Evolutionary conservation across 2,329 filamentous ascomycete genomes (phyloP), one percentile per base, ranked within the genome.

Genomic region (Monosporascus sp.): DNA sequence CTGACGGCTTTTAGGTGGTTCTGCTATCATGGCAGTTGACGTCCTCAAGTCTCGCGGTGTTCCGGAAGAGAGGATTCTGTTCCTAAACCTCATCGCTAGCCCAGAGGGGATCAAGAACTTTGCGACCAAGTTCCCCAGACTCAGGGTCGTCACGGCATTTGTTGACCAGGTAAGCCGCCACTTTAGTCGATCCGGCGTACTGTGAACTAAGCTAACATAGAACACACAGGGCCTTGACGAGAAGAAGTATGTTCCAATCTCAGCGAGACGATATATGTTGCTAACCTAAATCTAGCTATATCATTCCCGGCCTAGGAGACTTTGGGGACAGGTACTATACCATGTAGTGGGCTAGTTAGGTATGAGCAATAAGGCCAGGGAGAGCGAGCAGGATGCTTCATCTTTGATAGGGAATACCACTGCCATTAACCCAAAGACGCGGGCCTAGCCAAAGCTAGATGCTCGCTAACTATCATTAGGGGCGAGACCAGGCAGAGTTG

Each of bases 291-390:
- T 60, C 59, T 69, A 97, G 93, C 71, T 97, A 97, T 70, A 97
- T 97, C 67, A 84, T 96, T 52, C 93, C 93, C 27, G 93, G 93
- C 27, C 79, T 97, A 19, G 93, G 93, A 60, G 93, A 97, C 70
- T 97, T 97, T 72, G 93, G 93, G 55, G 93, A 97, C 70, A 81
- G 93, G 60, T 97, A 94, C 73, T 97, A 97, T 72, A 97, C 93
- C 52, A 83, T 96, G 71, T 96, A 69, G 72, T 11, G 57, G 48
- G 37, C 52, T 46, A 38, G 48, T 27, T 52, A 46, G 27, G 48
- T 54, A 38, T 46, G 38, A 49, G 17, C 9, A 45, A 50, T 22
- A 43, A 41, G 20, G 37, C 45, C 3, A 11, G 31, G 38, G 52
- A 37, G 46, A 37, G 37, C 41, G 26, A 7, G 38, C 40, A n/a